Conservation (phyloP, 306 rosid genomes). For the Albizia julibrissin region DNA sequence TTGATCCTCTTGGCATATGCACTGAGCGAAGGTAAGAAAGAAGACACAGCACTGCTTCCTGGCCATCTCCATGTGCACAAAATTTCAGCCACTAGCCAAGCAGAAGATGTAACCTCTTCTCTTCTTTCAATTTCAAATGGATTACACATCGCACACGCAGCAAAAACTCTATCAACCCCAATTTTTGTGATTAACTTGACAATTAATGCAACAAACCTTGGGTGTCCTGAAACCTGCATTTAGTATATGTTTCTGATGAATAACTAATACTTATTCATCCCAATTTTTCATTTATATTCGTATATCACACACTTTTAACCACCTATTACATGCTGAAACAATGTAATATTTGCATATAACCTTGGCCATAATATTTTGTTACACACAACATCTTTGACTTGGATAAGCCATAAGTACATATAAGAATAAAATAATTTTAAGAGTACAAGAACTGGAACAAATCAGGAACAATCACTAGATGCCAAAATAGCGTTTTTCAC, state of each 20-base stretch:
- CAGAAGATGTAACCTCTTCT: constrained; percentile 57
- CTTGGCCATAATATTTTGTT: constrained; percentile 8
- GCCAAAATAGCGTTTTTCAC: not conserved
- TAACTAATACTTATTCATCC: constrained; percentile 9
- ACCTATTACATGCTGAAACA: not conserved
- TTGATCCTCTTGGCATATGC: constrained; percentile 55
- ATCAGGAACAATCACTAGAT: not conserved
- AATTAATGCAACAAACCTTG: constrained; percentile 65
- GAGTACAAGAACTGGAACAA: constrained; percentile 11
- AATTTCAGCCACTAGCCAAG: constrained; percentile 93
- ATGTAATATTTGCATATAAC: constrained; percentile 10
- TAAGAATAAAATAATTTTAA: not conserved
- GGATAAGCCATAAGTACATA: constrained; percentile 21
- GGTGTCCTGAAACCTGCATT: constrained; percentile 74
- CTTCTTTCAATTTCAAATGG: constrained; percentile 42
- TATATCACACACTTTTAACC: constrained; percentile 19
- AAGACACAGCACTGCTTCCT: constrained; percentile 67
- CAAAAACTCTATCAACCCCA: constrained; percentile 65
- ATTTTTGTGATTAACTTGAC: constrained; percentile 64
- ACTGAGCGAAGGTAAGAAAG: constrained; percentile 76
- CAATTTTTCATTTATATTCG: constrained; percentile 16
- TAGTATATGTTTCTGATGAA: constrained; percentile 32
- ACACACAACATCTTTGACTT: not conserved
- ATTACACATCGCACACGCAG: constrained; percentile 38
- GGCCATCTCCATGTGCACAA: constrained; percentile 98